Base-by-base conservation (phyloP, 768 basidiomycete species). In the Atractiella rhizophila region DNA sequence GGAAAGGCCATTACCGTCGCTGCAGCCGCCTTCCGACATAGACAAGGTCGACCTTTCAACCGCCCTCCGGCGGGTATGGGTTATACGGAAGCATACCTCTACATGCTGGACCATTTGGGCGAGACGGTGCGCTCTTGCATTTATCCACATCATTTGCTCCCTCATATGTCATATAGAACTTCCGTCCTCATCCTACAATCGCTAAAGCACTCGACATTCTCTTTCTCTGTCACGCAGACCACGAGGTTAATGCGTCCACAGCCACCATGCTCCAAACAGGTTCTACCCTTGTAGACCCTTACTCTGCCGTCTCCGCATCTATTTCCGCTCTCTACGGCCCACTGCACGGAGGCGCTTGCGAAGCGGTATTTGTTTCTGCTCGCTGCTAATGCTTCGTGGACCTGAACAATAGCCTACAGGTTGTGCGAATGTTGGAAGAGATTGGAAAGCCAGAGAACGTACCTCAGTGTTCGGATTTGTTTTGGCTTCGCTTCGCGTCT, bases 1-100 rank as follows among this genome's bases (percentile, higher is more conserved):
- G 82, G 83, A 31, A 86, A 85, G 55, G 74, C 76, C 8, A 81
- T 76, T 5, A 82, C 80, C 0, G 64, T 86, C 29, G 82, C 82
- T 46, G 80, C 82, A 69, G 78, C 86, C 81, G 82, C 83, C 0
- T 88, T 85, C 57, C 79, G 83, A 24, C 69, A 86, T 26, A 74
- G 83, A 29, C 80, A 82, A 62, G 83, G 83, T 27, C 68, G 83
- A 43, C 71, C 77, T 36, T 86, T 88, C 52, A 79, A 85, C 15
- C 68, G 66, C 0, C 80, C 83, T 4, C 81, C 80, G 5, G 70
- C 71, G 1, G 77, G 76, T 10, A 21, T 28, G 19, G 13, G 33
- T 35, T 29, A 45, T 25, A 40, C 50, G 11, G 42, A 19, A 46
- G 78, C 74, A 6, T 88, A 86, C 64, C 57, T 88, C 37, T 88